Evolutionary conservation across 2,329 filamentous ascomycete genomes (phyloP).

Genomic region (Scorias spongiosa): DNA sequence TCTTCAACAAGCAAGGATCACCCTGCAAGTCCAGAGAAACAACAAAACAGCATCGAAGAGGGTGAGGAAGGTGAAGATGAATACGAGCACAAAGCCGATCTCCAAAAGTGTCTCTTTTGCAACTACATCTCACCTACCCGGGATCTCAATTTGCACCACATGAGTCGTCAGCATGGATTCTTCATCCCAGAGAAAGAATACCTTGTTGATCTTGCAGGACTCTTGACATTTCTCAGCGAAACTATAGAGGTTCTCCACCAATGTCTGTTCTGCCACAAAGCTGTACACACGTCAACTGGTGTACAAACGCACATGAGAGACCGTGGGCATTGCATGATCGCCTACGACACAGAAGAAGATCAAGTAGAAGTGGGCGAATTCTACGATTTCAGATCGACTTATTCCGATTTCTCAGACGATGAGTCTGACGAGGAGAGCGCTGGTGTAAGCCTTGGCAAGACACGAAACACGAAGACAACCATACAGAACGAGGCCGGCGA

Average conservation of each 20-base stretch:
- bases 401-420: constrained; percentile 62
- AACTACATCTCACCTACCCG: constrained; percentile 67
- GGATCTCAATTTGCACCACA: constrained; percentile 67
- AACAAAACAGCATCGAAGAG: constrained; percentile 9
- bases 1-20: constrained; percentile 24
- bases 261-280: constrained; percentile 77
- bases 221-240: constrained; percentile 62
- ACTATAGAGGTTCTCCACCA: constrained; percentile 69
- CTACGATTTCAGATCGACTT: constrained; percentile 93
- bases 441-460: constrained; percentile 56
- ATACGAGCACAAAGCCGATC: constrained; percentile 24
- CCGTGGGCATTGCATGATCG: constrained; percentile 92
- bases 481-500: constrained; percentile 34
- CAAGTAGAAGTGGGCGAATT: constrained; percentile 90
- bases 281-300: constrained; percentile 61
- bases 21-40: constrained; percentile 16
- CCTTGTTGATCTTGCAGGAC: constrained; percentile 64
- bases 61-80: constrained; percentile 9
- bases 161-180: constrained; percentile 87
- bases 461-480: constrained; percentile 34
- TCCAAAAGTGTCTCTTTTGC: constrained; percentile 69
- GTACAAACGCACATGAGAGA: constrained; percentile 96
- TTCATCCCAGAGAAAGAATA: constrained; percentile 86
- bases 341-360: constrained; percentile 74
- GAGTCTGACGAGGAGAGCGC: constrained; percentile 38